These are phyloP conservation scores for Cruciata laevipes DNA, from an alignment of 257 asterid genomes.

Conservation along the genomic window DNA sequence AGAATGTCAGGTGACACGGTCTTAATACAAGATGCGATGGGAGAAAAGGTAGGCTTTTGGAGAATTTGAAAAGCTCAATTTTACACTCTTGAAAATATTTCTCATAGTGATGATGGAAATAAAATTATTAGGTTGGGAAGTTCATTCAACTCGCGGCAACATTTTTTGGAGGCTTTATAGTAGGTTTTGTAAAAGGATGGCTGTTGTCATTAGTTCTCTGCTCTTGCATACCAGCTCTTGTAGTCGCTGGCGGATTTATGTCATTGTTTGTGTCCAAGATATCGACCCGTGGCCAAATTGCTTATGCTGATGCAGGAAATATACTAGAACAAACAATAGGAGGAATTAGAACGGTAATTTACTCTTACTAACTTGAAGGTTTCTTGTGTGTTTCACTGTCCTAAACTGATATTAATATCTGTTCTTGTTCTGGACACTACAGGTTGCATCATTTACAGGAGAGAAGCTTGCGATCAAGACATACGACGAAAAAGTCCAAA, in stretches of 20 bases:
- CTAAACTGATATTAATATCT: not conserved
- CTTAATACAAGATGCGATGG: conserved; percentile 82
- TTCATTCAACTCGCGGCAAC: conserved; percentile 45
- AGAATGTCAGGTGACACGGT: conserved; percentile 46
- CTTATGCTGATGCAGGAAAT: conserved; percentile 71
- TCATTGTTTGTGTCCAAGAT: conserved; percentile 44
- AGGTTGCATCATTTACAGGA: conserved; percentile 74
- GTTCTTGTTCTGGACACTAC: not conserved
- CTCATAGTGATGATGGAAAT: not conserved
- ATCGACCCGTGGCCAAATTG: conserved; percentile 47
- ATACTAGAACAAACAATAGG: conserved; percentile 70
- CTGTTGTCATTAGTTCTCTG: conserved; percentile 39
- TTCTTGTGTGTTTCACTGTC: not conserved
- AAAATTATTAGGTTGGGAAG: conserved; percentile 43
- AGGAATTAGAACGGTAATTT: conserved; percentile 64
- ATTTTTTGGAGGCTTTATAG: conserved; percentile 49
- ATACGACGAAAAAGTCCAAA: conserved; percentile 38
- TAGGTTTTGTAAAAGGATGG: conserved; percentile 61
- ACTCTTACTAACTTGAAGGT: not conserved
- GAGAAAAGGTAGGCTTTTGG: conserved; percentile 47
- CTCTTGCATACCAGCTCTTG: conserved; percentile 43
- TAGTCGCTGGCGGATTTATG: conserved; percentile 29
- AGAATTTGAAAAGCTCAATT: not conserved
- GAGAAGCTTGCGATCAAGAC: conserved; percentile 41
- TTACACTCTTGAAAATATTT: too few relatives aligned